A percentile compares a stretch with the other conserved stretches of the same genome.
These are phyloP conservation scores for Cladosporium sp. DNA, from an alignment of 2,329 filamentous ascomycete species.

Conservation along the genomic window DNA sequence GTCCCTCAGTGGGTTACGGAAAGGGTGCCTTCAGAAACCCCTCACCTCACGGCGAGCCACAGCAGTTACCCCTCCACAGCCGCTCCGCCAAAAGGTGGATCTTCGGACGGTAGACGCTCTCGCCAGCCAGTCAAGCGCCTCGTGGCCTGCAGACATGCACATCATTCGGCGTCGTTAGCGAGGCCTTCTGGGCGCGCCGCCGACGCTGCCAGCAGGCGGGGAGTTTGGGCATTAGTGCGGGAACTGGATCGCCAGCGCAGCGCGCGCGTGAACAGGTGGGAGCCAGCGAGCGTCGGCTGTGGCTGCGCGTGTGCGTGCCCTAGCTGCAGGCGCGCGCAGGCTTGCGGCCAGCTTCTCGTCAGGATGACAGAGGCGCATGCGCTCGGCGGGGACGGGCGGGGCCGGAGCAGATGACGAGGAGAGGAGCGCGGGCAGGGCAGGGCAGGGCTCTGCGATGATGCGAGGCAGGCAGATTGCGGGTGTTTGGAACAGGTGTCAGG, in stretches of 20 bases:
- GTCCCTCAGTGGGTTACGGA: too few species aligned
- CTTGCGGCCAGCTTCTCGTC: neutral
- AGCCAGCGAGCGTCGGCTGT: slow-evolving; percentile 1
- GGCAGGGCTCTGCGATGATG: neutral
- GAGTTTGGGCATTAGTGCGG: neutral
- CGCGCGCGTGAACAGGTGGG: slow-evolving; percentile 12
- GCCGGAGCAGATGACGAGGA: neutral
- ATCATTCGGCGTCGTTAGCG: slow-evolving; percentile 6
- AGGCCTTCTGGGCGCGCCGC: neutral
- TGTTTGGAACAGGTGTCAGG: neutral
- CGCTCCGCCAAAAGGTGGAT: too few species aligned
- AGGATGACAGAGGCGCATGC: slow-evolving; percentile 4
- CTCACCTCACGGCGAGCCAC: too few species aligned
- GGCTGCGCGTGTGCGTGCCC: neutral
- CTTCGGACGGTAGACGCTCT: too few species aligned
- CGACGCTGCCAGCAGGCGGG: neutral
- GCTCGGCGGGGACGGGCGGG: neutral
- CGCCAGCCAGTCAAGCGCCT: neutral
- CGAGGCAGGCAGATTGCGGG: neutral
- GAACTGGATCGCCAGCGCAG: slow-evolving; percentile 9
- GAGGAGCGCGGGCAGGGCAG: neutral
- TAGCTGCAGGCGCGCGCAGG: neutral
- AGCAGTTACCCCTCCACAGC: too few species aligned
- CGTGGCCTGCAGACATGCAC: slow-evolving; percentile 11
- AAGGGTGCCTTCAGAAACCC: too few species aligned